Percentiles rank a stretch among this genome's conserved stretches.
Conservation (phyloP, 768 basidiomycete genomes). For the Zangia roseola region DNA sequence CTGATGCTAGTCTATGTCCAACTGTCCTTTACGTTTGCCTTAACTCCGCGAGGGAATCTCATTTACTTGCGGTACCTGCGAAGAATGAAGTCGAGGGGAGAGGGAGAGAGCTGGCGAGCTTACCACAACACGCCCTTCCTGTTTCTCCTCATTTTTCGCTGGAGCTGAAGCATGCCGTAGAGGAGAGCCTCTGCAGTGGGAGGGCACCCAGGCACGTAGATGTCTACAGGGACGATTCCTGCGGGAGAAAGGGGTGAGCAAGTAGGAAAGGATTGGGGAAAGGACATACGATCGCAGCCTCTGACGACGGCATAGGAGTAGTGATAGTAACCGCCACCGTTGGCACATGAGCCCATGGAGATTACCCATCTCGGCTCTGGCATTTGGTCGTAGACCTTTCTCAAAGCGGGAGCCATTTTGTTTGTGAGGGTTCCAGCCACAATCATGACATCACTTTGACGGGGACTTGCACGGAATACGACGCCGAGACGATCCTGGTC, state of each 20-base stretch:
- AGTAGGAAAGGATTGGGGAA: constrained; percentile 1
- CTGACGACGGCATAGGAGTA: constrained; percentile 99
- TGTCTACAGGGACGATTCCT: constrained; percentile 98
- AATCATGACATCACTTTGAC: constrained; percentile 98
- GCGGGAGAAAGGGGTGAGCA: constrained; percentile 8
- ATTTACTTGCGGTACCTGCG: constrained; percentile 29
- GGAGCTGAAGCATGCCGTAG: constrained; percentile 95
- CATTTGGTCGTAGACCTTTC: constrained; percentile 99
- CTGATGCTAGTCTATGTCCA: constrained; percentile 24
- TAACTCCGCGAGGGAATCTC: not conserved
- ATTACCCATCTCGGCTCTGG: constrained; percentile 99
- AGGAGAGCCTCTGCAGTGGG: constrained; percentile 96
- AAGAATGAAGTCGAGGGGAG: not conserved
- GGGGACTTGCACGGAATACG: constrained; percentile 98
- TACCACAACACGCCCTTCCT: constrained; percentile 88
- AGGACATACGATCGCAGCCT: constrained; percentile 86
- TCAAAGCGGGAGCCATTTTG: constrained; percentile 98
- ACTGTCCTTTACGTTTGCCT: constrained; percentile 6
- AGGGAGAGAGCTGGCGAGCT: constrained; percentile 9
- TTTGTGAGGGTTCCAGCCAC: constrained; percentile 98
- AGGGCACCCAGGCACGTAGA: constrained; percentile 95
- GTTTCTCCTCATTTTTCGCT: constrained; percentile 92
- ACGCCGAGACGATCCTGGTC: constrained; percentile 97
- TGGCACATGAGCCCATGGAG: constrained; percentile 99
- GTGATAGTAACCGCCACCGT: constrained; percentile 96